Conservation (phyloP, 352 stramenopile genomes). For the Phytopythium mirpurense region DNA sequence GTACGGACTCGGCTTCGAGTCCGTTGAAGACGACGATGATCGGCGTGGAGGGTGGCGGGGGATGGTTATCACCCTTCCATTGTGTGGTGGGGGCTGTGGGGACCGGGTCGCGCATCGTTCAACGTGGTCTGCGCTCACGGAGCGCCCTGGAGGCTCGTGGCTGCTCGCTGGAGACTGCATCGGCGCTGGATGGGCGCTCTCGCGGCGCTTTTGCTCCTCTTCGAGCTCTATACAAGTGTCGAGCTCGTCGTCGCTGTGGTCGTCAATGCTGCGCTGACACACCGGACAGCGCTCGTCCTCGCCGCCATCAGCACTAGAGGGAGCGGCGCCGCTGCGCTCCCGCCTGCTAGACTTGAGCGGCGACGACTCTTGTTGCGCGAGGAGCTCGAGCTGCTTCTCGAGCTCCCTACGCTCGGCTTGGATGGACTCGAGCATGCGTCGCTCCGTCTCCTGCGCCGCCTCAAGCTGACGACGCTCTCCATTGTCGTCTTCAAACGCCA, state of each 20-base stretch:
- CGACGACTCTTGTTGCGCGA: constrained; percentile 11
- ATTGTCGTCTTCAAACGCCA: constrained; percentile 15
- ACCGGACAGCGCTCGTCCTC: constrained; percentile 44
- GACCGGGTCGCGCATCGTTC: not conserved
- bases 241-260: constrained; percentile 49
- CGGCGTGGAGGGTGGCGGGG: not conserved
- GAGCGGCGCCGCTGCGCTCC: not conserved
- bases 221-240: constrained; percentile 60
- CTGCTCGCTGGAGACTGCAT: not conserved
- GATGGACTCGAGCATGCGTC: constrained; percentile 23
- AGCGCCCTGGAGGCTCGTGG: constrained; percentile 7
- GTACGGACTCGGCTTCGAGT: constrained; percentile 4
- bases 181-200: not conserved
- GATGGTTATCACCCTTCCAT: not conserved
- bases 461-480: constrained; percentile 15
- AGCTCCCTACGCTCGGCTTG: constrained; percentile 39
- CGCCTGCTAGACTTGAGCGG: constrained; percentile 2
- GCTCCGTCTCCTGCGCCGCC: constrained; percentile 14
- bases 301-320: constrained; percentile 1
- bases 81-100: not conserved
- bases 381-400: constrained; percentile 32
- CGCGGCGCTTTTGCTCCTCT: constrained; percentile 15
- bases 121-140: not conserved
- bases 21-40: not conserved
- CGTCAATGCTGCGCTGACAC: constrained; percentile 44